phyloP scores from a whole-genome alignment of 208 protist genomes.

The Histomonas meleagridis region DNA sequence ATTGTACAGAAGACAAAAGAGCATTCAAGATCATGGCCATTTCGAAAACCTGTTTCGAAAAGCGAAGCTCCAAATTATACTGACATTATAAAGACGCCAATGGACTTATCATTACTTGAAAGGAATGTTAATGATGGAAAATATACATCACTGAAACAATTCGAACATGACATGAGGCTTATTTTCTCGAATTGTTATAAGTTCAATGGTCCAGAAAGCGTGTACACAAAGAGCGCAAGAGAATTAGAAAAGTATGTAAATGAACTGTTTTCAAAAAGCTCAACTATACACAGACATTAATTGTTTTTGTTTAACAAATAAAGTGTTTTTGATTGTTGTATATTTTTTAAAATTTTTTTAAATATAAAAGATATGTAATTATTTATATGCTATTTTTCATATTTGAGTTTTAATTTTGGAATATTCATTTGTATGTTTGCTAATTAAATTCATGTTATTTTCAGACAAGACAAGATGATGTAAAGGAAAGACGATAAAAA shows the following conservation, averaged over 20 bases:
- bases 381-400: too few species aligned
- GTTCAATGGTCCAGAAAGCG: background rate
- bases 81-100: background rate
- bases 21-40: conserved; percentile 22
- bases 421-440: too few species aligned
- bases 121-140: conserved; percentile 15
- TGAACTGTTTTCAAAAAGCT: too few species aligned
- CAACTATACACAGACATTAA: too few species aligned
- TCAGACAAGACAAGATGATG: too few species aligned
- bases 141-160: conserved; percentile 13
- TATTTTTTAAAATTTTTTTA: too few species aligned
- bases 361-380: too few species aligned
- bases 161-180: conserved; percentile 24
- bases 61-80: background rate
- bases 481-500: too few species aligned
- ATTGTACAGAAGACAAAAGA: background rate
- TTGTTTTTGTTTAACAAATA: too few species aligned
- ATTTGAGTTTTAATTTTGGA: too few species aligned
- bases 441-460: too few species aligned
- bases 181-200: conserved; percentile 21
- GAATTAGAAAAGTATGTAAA: background rate
- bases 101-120: conserved; percentile 31
- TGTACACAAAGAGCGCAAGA: conserved; percentile 39
- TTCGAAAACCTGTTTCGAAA: background rate
- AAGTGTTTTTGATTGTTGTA: too few species aligned